Conservation (phyloP, 805 yeast species). For the Isabelozyma rhagii region DNA sequence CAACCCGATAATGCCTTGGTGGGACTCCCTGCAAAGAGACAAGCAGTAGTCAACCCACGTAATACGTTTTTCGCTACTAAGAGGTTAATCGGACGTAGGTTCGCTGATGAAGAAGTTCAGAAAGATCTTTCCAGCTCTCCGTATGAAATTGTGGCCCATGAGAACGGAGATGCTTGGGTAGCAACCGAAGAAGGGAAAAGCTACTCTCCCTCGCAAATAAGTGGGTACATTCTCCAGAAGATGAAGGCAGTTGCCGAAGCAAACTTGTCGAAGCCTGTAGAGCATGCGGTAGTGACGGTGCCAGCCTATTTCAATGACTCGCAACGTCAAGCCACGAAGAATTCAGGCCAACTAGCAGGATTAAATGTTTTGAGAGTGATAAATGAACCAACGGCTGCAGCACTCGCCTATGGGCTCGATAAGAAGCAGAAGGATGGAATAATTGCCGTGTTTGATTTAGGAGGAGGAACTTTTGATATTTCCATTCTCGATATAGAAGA, state of each 20-base stretch:
- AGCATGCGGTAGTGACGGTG: slow-evolving; percentile 78
- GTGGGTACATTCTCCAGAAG: slow-evolving; percentile 60
- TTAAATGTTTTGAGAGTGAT: slow-evolving; percentile 70
- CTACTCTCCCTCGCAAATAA: slow-evolving; percentile 68
- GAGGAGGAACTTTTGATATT: slow-evolving; percentile 85
- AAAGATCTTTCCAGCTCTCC: slow-evolving; percentile 62
- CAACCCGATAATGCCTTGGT: slow-evolving; percentile 34
- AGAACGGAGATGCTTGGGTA: slow-evolving; percentile 71
- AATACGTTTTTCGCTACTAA: slow-evolving; percentile 82
- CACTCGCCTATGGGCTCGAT: slow-evolving; percentile 75
- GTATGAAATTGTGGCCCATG: slow-evolving; percentile 55
- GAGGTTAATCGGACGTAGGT: slow-evolving; percentile 73
- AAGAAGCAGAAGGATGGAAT: slow-evolving; percentile 48
- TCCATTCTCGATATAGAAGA: slow-evolving; percentile 75
- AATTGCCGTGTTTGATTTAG: slow-evolving; percentile 67
- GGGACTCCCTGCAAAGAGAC: slow-evolving; percentile 75
- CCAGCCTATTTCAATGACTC: slow-evolving; percentile 81
- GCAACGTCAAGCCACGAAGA: slow-evolving; percentile 78
- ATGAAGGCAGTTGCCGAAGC: slow-evolving; percentile 66
- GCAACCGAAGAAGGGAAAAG: slow-evolving; percentile 42
- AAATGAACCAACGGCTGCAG: slow-evolving; percentile 86
- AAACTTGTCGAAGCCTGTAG: slow-evolving; percentile 42
- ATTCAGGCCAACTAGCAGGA: slow-evolving; percentile 72
- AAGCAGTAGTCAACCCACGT: slow-evolving; percentile 69
- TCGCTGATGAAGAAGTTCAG: slow-evolving; percentile 66